Base-by-base conservation (phyloP, 2,329 filamentous ascomycete species). In the Talaromyces sp. region DNA sequence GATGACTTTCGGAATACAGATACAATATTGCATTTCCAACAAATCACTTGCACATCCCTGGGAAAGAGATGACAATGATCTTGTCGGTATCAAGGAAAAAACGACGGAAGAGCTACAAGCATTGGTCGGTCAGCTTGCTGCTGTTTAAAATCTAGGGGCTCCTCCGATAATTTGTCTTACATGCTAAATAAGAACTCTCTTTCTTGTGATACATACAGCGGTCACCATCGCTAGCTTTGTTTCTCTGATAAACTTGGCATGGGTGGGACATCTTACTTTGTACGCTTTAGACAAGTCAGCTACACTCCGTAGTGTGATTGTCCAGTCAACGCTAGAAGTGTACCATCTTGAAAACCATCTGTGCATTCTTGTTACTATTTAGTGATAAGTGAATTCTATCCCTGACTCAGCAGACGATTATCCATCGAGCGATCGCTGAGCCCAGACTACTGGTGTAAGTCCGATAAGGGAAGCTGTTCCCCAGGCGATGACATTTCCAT, bases 31-130 rank as follows among this genome's bases (percentile, higher is more conserved):
- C 31, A 35, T 68, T 24, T 61, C 67, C 14, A 65, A 43, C 0
- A 65, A 57, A n/a, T 41, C 61, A 24, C 66, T 68, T 33, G 66
- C 66, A 50, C 67, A 65, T 31, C 66, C 66, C 2, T 68, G 67
- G 67, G 62, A 49, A 63, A 59, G 22, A 3, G 66, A 67, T n/a
- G 67, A 68, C 58, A 68, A 67, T 47, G 27, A 41, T 24, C 66
- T 68, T 10, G 10, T 67, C 5, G 66, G 66, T 2, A n/a, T 69
- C 24, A 57, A 66, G 39, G 66, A 68, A 45, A 62, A 62, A n/a
- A 54, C 33, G 11, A n/a, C 19, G 3, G 59, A 61, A n/a, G 59
- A 61, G 45, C 47, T 61, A 14, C 31, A 22, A 37, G 33, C 31
- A n/a, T 56, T 56, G 33, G 31, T 56, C n/a, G 11, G 33, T 37